These are phyloP conservation scores for Hypoxylon sp. DNA, from an alignment of 2,329 filamentous ascomycete genomes.

Conservation along the genomic window DNA sequence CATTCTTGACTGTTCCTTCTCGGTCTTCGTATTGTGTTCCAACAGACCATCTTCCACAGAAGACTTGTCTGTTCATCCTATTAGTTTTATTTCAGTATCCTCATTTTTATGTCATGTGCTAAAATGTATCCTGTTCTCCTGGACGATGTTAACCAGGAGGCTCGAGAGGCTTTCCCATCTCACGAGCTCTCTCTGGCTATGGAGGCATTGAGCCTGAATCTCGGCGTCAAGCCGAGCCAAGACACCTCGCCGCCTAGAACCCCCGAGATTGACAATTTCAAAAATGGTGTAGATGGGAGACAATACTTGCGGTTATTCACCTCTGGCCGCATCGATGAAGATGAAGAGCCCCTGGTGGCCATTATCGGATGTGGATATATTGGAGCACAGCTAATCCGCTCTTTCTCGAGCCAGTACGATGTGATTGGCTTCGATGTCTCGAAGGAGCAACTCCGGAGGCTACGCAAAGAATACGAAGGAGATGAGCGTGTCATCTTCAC, in stretches of 20 bases:
- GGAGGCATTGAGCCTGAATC: slow-evolving; percentile 6
- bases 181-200: slow-evolving; percentile 17
- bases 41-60: neutral
- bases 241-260: slow-evolving; percentile 34
- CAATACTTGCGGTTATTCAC: slow-evolving; percentile 10
- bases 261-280: slow-evolving; percentile 20
- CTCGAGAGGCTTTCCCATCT: slow-evolving; percentile 15
- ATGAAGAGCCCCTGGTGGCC: slow-evolving; percentile 57
- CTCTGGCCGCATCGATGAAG: slow-evolving; percentile 29
- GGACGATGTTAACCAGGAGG: slow-evolving; percentile 20
- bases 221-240: slow-evolving; percentile 26
- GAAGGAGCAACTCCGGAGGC: slow-evolving; percentile 53
- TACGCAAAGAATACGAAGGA: slow-evolving; percentile 50
- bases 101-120: neutral
- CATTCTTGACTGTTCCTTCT: slow-evolving; percentile 1
- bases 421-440: slow-evolving; percentile 66
- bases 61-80: neutral
- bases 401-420: slow-evolving; percentile 57
- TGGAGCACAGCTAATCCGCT: slow-evolving; percentile 62
- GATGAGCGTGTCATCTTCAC: slow-evolving; percentile 56
- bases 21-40: slow-evolving; percentile 2
- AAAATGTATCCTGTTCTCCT: slow-evolving; percentile 21
- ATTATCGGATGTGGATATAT: slow-evolving; percentile 68
- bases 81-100: neutral
- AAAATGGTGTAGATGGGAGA: slow-evolving; percentile 7